phyloP scores from a whole-genome alignment of 176 grass and related monocot species.

The Tillandsia leiboldiana region DNA sequence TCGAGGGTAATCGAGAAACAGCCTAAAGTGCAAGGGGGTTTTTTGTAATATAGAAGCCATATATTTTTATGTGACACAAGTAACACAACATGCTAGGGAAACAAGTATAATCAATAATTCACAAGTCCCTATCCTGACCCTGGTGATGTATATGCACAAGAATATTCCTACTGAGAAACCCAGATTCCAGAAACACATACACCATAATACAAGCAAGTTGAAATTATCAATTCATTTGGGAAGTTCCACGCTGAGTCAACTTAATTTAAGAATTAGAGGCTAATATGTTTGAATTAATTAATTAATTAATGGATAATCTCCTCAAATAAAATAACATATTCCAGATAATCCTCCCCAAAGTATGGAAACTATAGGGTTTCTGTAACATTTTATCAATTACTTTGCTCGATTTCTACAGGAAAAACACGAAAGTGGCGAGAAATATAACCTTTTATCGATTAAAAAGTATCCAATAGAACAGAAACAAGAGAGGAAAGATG shows the following conservation, averaged over 20 bases:
- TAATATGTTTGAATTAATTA: background rate
- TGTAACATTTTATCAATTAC: background rate
- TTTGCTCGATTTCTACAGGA: background rate
- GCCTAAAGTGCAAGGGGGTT: too few relatives aligned
- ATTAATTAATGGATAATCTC: background rate
- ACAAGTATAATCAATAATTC: background rate
- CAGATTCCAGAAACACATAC: conserved; percentile 34
- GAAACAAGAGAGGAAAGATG: background rate
- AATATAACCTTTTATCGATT: background rate
- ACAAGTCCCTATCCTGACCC: conserved; percentile 12
- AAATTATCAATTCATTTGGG: conserved; percentile 28
- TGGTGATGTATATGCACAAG: conserved; percentile 31
- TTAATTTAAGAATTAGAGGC: conserved; percentile 15
- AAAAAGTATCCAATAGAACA: background rate
- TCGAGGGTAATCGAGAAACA: too few relatives aligned
- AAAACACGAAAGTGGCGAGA: background rate
- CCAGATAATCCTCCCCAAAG: background rate
- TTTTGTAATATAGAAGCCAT: too few relatives aligned
- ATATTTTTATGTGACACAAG: background rate
- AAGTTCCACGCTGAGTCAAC: conserved; percentile 36
- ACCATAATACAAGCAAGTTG: conserved; percentile 28
- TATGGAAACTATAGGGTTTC: background rate
- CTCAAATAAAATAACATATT: background rate
- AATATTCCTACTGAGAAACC: conserved; percentile 58
- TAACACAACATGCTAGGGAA: background rate